These are phyloP conservation scores for Boletus tomentosulus DNA, from an alignment of 768 basidiomycete genomes.

Conservation along the genomic window DNA sequence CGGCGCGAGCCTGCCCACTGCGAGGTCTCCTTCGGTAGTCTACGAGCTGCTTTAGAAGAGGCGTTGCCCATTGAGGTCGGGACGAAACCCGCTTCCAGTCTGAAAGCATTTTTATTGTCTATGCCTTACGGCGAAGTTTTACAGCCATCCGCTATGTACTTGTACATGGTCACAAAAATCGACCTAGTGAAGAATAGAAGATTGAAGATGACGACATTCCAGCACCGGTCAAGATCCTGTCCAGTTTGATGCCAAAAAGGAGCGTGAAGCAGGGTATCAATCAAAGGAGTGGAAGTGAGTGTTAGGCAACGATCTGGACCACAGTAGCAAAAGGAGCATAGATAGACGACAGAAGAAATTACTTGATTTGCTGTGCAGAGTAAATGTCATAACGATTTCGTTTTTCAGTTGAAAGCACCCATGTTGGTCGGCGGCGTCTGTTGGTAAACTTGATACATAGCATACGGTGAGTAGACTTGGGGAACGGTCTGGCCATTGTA, in stretches of 20 bases:
- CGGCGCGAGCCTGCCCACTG: slow-evolving; percentile 46
- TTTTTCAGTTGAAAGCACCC: slow-evolving; percentile 68
- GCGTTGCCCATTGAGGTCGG: slow-evolving; percentile 49
- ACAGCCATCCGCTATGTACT: slow-evolving; percentile 38
- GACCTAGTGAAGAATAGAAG: slow-evolving; percentile 32
- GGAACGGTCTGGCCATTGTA: slow-evolving; percentile 60
- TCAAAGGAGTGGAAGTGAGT: slow-evolving; percentile 23
- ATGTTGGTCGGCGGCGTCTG: slow-evolving; percentile 69
- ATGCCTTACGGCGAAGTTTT: slow-evolving; percentile 33
- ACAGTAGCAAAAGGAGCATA: slow-evolving; percentile 25
- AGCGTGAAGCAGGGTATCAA: slow-evolving; percentile 26
- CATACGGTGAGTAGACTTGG: slow-evolving; percentile 71
- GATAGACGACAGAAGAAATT: slow-evolving; percentile 33
- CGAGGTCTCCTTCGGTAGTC: slow-evolving; percentile 48
- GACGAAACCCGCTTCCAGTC: neutral
- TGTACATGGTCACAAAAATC: slow-evolving; percentile 34
- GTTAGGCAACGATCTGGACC: slow-evolving; percentile 25
- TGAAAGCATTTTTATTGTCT: slow-evolving; percentile 27
- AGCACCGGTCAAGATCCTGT: slow-evolving; percentile 27
- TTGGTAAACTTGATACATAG: slow-evolving; percentile 79
- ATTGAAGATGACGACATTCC: slow-evolving; percentile 30
- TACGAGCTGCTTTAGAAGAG: slow-evolving; percentile 57
- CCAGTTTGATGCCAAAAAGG: slow-evolving; percentile 23
- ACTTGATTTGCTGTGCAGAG: slow-evolving; percentile 31
- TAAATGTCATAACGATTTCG: slow-evolving; percentile 39